Conservation (phyloP, 2,329 filamentous ascomycete species). For the Exophiala alcalophila region DNA sequence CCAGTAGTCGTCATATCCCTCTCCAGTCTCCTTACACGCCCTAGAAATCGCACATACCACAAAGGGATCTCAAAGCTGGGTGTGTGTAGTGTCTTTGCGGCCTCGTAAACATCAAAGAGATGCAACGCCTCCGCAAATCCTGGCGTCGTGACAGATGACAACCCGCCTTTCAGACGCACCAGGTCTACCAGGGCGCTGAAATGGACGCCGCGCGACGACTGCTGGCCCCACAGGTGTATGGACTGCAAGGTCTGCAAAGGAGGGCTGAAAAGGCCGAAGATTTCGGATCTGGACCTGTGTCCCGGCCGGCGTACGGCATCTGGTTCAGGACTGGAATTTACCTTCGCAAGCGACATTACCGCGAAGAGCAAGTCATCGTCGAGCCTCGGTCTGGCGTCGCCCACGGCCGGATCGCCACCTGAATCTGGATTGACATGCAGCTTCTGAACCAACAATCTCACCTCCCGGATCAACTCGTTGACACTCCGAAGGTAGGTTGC, state of each 20-base stretch:
- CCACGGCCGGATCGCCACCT: background rate
- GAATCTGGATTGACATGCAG: background rate
- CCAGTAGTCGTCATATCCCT: background rate
- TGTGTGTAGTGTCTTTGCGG: background rate
- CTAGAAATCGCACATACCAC: background rate
- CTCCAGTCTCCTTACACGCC: background rate
- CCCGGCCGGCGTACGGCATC: background rate
- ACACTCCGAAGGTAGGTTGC: background rate
- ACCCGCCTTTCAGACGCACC: slow-evolving; percentile 5
- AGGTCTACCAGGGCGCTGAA: slow-evolving; percentile 1
- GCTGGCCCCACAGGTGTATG: slow-evolving; percentile 7
- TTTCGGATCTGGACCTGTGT: background rate
- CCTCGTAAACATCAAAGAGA: slow-evolving; percentile 5
- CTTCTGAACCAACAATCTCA: background rate
- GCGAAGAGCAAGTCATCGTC: slow-evolving; percentile 10
- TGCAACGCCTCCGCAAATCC: slow-evolving; percentile 11
- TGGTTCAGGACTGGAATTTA: background rate
- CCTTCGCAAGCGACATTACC: slow-evolving; percentile 8
- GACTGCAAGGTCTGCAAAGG: slow-evolving; percentile 2
- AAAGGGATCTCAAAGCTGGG: slow-evolving; percentile 5
- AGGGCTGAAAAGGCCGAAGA: slow-evolving; percentile 2
- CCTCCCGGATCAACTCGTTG: slow-evolving; percentile 4
- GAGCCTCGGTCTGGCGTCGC: background rate
- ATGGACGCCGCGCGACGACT: background rate
- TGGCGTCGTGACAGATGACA: background rate